These are phyloP conservation scores for Solanum medicagineum DNA, from an alignment of 257 asterid genomes.

Conservation along the genomic window DNA sequence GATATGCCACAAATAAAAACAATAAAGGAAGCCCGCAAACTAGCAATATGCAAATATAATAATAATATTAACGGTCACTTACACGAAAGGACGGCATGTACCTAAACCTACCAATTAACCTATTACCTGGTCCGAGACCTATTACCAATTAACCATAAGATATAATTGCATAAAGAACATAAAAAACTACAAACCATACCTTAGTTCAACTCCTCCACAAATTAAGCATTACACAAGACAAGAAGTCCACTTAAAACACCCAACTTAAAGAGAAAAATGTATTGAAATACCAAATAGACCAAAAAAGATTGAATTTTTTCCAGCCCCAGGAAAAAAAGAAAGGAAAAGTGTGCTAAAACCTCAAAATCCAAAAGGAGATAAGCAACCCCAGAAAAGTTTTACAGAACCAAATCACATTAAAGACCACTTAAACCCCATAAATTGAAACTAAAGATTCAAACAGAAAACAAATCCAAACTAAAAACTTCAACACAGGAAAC, in stretches of 20 bases:
- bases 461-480: neutral
- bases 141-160: too few relatives aligned
- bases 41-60: too few relatives aligned
- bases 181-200: neutral
- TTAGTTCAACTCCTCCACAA: neutral
- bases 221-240: neutral
- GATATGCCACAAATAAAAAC: too few relatives aligned
- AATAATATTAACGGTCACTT: too few relatives aligned
- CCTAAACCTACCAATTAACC: too few relatives aligned
- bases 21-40: too few relatives aligned
- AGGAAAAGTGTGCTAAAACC: neutral
- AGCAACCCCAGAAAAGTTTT: neutral
- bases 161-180: neutral
- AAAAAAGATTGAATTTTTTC: neutral
- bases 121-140: too few relatives aligned
- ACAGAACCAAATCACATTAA: neutral
- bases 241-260: neutral
- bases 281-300: neutral
- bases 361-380: neutral
- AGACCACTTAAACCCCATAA: neutral
- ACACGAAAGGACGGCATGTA: too few relatives aligned
- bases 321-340: neutral
- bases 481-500: neutral
- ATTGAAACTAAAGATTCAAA: neutral
- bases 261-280: neutral